Percentiles rank a stretch among this genome's conserved stretches.
Evolutionary conservation across 495 filamentous ascomycete genomes (phyloP).

Genomic region (Penicillium manginii): DNA sequence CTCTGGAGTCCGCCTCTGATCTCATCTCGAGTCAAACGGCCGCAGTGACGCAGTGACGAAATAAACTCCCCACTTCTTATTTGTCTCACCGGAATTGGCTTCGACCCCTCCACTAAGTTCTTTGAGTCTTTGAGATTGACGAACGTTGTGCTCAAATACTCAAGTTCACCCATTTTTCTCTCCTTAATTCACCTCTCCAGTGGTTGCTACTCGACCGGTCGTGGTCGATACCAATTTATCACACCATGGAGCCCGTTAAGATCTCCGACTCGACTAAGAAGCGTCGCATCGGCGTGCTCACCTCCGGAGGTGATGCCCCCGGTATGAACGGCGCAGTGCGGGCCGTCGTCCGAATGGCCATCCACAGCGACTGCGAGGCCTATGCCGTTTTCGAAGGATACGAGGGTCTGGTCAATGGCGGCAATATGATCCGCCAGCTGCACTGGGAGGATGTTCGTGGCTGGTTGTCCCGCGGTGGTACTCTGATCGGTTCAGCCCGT

Average conservation of each 20-base stretch:
- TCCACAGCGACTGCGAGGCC: conserved; percentile 83
- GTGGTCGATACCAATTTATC: conserved; percentile 21
- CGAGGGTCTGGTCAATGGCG: conserved; percentile 90
- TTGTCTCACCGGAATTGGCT: conserved; percentile 50
- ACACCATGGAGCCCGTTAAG: conserved; percentile 39
- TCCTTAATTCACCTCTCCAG: conserved; percentile 10
- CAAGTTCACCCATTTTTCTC: conserved; percentile 15
- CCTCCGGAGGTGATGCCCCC: conserved; percentile 94
- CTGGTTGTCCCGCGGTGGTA: conserved; percentile 92
- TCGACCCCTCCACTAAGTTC: conserved; percentile 31
- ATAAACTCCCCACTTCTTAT: conserved; percentile 42
- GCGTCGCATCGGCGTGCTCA: conserved; percentile 93
- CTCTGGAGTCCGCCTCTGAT: neutral
- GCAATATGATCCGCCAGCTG: conserved; percentile 83
- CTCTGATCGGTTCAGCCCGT: conserved; percentile 92
- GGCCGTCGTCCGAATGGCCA: conserved; percentile 90
- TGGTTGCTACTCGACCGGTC: conserved; percentile 18
- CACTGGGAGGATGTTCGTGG: conserved; percentile 95
- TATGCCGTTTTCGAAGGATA: conserved; percentile 96
- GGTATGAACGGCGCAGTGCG: conserved; percentile 97
- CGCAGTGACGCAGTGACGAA: conserved; percentile 43
- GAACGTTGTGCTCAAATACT: neutral
- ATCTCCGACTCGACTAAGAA: conserved; percentile 51
- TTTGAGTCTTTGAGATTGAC: conserved; percentile 18
- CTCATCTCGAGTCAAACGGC: conserved; percentile 17